Evolutionary conservation across 2,329 filamentous ascomycete species (phyloP).

Genomic region (Cordyceps militaris): DNA sequence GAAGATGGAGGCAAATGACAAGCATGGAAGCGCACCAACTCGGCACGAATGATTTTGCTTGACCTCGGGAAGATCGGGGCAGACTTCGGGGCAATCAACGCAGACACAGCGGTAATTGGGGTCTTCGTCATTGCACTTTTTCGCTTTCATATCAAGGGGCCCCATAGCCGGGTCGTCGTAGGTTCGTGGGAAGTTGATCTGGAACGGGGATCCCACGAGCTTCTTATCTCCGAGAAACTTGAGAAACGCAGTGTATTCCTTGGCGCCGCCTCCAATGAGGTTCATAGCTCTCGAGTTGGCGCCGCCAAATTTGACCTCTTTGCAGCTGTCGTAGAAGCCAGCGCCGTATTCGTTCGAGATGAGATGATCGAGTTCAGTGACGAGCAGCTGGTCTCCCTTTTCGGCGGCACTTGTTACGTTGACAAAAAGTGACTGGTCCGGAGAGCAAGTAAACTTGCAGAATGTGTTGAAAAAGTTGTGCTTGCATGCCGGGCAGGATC

Average conservation of each 20-base stretch:
- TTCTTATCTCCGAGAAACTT: conserved; percentile 94
- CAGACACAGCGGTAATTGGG: conserved; percentile 84
- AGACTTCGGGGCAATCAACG: conserved; percentile 83
- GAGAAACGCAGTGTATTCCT: conserved; percentile 78
- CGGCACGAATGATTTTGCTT: conserved; percentile 63
- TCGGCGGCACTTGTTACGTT: conserved; percentile 74
- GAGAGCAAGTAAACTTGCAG: conserved; percentile 96
- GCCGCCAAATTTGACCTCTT: conserved; percentile 96
- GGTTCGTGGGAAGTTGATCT: conserved; percentile 80
- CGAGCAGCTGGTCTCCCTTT: conserved; percentile 51
- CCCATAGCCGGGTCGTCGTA: conserved; percentile 64
- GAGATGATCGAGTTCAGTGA: conserved; percentile 85
- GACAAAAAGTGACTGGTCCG: conserved; percentile 89
- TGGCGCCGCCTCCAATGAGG: conserved; percentile 90
- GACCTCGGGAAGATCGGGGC: conserved; percentile 74
- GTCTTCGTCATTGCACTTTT: conserved; percentile 85
- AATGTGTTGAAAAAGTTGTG: conserved; percentile 98
- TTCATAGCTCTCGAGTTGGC: conserved; percentile 92
- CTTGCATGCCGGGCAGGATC: conserved; percentile 92
- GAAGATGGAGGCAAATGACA: conserved; percentile 88
- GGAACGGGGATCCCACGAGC: conserved; percentile 83
- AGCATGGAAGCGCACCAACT: conserved; percentile 81
- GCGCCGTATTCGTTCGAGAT: conserved; percentile 76
- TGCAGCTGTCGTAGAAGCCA: conserved; percentile 94
- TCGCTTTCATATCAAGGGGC: conserved; percentile 63